A percentile compares a stretch with the other conserved stretches of the same genome.
Conservation (phyloP, 202 grass and related monocot genomes). For the Carex sylvatica region DNA sequence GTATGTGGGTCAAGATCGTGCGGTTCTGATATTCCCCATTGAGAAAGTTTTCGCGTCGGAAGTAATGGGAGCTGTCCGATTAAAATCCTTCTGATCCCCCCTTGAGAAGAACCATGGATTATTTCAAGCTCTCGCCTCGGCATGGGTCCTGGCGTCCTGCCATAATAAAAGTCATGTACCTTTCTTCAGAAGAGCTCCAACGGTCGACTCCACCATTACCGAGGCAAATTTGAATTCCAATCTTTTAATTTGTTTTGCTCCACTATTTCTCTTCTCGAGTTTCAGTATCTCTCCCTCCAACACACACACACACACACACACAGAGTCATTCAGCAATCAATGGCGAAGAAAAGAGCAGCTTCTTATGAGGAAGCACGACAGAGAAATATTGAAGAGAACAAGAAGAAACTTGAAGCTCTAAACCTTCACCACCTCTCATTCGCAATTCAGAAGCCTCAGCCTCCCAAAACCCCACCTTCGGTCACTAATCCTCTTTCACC, state of each 20-base stretch:
- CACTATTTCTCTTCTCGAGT: neutral
- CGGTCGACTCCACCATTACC: conserved; percentile 38
- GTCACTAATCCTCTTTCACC: conserved; percentile 8
- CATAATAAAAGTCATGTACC: neutral
- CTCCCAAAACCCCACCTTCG: conserved; percentile 61
- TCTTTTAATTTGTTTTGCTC: neutral
- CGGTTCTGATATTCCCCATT: no score
- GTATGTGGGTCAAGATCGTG: no score
- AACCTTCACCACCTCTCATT: conserved; percentile 67
- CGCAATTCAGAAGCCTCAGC: conserved; percentile 25
- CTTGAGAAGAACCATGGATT: no score
- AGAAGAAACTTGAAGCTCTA: conserved; percentile 82
- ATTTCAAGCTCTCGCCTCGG: neutral
- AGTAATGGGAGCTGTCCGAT: neutral
- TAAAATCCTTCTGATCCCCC: neutral
- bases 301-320: neutral
- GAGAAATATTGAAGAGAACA: conserved; percentile 78
- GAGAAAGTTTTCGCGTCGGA: no score
- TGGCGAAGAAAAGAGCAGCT: conserved; percentile 37
- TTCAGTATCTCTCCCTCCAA: neutral
- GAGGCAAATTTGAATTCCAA: neutral
- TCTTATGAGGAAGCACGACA: conserved; percentile 68
- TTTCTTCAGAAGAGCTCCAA: conserved; percentile 27
- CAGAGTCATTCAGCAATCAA: neutral
- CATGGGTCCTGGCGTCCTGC: neutral